A percentile compares a stretch with the other conserved stretches of the same genome.
These are phyloP conservation scores for Ascochyta clinopodiicola DNA, from an alignment of 2,329 filamentous ascomycete species.

Conservation along the genomic window DNA sequence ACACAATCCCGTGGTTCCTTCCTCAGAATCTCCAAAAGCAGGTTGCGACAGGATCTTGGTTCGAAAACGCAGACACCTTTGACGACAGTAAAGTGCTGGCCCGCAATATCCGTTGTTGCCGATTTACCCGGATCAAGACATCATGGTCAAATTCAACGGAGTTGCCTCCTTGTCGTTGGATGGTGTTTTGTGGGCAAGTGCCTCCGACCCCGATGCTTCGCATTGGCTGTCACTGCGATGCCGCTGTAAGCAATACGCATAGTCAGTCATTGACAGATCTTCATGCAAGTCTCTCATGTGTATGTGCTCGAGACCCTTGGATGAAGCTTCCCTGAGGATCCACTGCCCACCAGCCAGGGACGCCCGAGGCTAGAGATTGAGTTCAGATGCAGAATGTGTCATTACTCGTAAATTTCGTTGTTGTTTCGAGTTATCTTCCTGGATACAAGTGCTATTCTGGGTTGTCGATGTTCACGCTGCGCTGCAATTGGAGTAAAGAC, in stretches of 20 bases:
- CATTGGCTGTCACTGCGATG: conserved; percentile 1
- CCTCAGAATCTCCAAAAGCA: background rate
- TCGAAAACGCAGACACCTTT: background rate
- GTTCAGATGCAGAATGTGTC: background rate
- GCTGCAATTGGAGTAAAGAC: conserved; percentile 1
- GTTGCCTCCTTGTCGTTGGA: conserved; percentile 10
- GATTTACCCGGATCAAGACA: conserved; percentile 8
- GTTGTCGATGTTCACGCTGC: background rate
- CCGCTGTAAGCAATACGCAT: conserved; percentile 9
- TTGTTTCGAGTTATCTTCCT: conserved; percentile 4
- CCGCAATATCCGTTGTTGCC: conserved; percentile 1
- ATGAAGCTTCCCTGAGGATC: background rate
- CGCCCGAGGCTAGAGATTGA: background rate
- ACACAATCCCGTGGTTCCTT: background rate
- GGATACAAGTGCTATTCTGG: conserved; percentile 7
- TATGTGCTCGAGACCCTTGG: background rate
- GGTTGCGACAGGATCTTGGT: background rate
- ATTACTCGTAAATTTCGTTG: background rate
- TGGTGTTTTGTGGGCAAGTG: conserved; percentile 8
- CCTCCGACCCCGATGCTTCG: conserved; percentile 4
- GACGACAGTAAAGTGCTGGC: background rate
- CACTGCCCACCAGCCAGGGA: background rate
- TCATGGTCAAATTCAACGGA: conserved; percentile 6
- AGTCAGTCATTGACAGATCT: background rate
- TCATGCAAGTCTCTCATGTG: conserved; percentile 2